Base-by-base conservation (phyloP, 805 yeast species). In the Candida germanica region DNA sequence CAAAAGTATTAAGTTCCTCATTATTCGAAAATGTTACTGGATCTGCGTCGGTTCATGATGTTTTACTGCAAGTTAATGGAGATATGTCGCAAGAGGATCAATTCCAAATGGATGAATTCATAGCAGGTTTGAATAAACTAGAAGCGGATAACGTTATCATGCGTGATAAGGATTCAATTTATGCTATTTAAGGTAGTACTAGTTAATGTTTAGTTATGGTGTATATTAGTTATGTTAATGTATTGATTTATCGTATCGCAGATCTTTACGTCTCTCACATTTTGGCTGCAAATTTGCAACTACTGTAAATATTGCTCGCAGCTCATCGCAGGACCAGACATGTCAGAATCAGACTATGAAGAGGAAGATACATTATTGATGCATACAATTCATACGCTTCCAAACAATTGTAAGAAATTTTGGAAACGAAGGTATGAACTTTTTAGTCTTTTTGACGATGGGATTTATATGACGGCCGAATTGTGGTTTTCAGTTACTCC, bases 401-500 rank as follows among this genome's bases (percentile, higher is more conserved):
- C 79, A 1, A 29, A 37, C 1, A 54, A 59, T 1, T 49, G 70
- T 39, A 58, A 57, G 37, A 79, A 79, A 52, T 80, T 73, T 55
- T 86, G 89, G 88, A 56, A 55, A 15, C 69, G 73, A 27, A 59
- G 95, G n/a, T 71, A 75, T 44, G 52, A 54, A 11, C 53, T 88
- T 7, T 88, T 88, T 53, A 62, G 77, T 5, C 65, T 60, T 43
- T 83, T 69, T 46, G 87, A 85, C 49, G 72, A 77, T 5, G 91
- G 93, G 0, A 69, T 87, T 1, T 67, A 68, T 35, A 66, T 89
- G 64, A 82, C 83, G 1, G 64, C 74, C 11, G 93, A 83, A 51
- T 67, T 87, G 33, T 85, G 95, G 93, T 89, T 70, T 56, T 81
- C 91, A 38, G 95, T 87, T 4, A 89, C 98, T 0, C 89, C 95